Evolutionary conservation across 2,329 filamentous ascomycete species (phyloP).

Genomic region (Xylaria sp.): DNA sequence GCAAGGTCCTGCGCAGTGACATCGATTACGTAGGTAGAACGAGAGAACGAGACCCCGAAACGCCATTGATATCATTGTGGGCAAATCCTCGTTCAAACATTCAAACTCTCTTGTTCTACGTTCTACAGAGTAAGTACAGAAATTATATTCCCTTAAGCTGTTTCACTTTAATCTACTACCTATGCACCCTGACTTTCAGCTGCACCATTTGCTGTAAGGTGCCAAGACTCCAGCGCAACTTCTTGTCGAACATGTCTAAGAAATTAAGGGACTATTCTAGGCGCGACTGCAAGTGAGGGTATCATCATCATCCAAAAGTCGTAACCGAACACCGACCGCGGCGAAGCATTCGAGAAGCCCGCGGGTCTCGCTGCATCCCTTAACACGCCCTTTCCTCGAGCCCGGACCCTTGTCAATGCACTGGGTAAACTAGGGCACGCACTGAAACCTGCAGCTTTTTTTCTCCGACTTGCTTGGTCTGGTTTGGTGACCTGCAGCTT

Average conservation of each 20-base stretch:
- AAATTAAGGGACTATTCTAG: not conserved
- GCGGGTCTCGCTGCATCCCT: not conserved
- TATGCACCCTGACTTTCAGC: not conserved
- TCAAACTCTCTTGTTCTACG: not conserved
- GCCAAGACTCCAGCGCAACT: not conserved
- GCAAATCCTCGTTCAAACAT: slow-evolving; percentile 9
- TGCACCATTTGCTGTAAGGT: not conserved
- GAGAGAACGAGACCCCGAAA: not conserved
- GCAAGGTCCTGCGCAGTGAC: slow-evolving; percentile 9
- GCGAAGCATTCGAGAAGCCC: slow-evolving; percentile 14
- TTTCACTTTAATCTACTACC: not conserved
- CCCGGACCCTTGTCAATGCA: slow-evolving; percentile 17
- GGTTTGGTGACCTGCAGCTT: slow-evolving; percentile 18
- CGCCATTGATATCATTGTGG: slow-evolving; percentile 36
- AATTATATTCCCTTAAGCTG: not conserved
- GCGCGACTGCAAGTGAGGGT: not conserved
- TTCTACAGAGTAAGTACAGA: not conserved
- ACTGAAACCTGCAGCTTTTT: slow-evolving; percentile 30
- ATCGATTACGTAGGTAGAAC: slow-evolving; percentile 28
- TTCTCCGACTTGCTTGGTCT: slow-evolving; percentile 4
- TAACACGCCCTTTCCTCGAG: slow-evolving; percentile 1
- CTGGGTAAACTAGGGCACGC: slow-evolving; percentile 17
- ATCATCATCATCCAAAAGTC: not conserved
- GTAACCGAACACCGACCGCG: slow-evolving; percentile 7
- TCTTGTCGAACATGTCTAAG: not conserved